Evolutionary conservation across 1,139 yeast genomes (phyloP), one percentile per base, ranked within the genome.

Genomic region (Waltiozyma sp.): DNA sequence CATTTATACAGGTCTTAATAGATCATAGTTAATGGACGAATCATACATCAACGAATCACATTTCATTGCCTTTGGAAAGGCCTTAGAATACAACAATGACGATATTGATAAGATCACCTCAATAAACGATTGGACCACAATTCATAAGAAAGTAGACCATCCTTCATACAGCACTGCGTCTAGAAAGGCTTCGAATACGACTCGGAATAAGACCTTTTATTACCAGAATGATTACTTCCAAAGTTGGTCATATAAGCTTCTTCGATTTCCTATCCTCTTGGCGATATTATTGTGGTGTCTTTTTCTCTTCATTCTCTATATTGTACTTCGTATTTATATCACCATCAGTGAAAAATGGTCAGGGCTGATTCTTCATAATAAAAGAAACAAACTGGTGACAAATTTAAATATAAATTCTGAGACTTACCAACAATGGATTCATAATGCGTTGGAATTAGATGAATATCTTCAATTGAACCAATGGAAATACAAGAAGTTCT

Each of bases 121-220:
- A 3, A 71, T 73, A 51, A 75, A 73, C 49, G 88, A 81, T 57
- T 80, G 88, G 89, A 73, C 73, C 18, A 88, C 88, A 0, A 64
- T 78, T 3, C 65, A 69, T 38, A 60, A 57, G 41, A 52, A 53
- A 19, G 47, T 66, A 24, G 38, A 45, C 28, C 46, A 46, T 35
- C 43, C 44, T 21, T 43, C 40, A 44, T 37, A 36, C 31, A 26
- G n/a, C 34, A 31, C 5, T 15, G 18, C 9, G 18, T 10, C 16
- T 14, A 14, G 28, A 26, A 14, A 26, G 10, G 28, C 4, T 11
- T 21, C 23, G 7, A 26, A 10, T 4, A 31, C 18, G 18, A 14
- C 18, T 5, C 18, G 18, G 14, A 31, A 31, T 7, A 37, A 28
- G 19, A 47, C 42, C 28, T 35, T 35, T 11, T 19, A 35, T 18